A percentile compares a stretch with the other conserved stretches of the same genome.
These are phyloP conservation scores for Xylariaceae sp. DNA, from an alignment of 2,329 filamentous ascomycete species.

Conservation along the genomic window DNA sequence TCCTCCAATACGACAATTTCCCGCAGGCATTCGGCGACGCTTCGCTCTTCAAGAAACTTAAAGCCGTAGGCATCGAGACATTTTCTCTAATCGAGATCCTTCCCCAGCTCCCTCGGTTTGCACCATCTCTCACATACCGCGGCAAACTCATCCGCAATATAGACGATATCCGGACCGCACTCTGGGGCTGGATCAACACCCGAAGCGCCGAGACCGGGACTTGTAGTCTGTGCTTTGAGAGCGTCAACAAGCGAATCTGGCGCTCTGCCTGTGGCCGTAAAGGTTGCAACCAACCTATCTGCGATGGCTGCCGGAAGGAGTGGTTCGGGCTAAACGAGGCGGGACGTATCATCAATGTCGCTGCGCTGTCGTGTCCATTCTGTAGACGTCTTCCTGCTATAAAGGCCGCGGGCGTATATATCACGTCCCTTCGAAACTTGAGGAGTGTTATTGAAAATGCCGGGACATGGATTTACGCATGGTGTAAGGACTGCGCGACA, in stretches of 20 bases:
- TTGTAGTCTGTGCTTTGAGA: constrained; percentile 45
- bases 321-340: constrained; percentile 47
- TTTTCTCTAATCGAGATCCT: constrained; percentile 38
- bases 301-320: constrained; percentile 34
- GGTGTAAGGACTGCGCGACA: constrained; percentile 32
- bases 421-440: constrained; percentile 37
- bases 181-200: constrained; percentile 35
- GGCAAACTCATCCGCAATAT: constrained; percentile 43
- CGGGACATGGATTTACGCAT: constrained; percentile 14
- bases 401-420: constrained; percentile 32
- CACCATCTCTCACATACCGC: constrained; percentile 26
- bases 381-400: constrained; percentile 42
- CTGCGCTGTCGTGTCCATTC: constrained; percentile 48
- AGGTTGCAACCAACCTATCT: constrained; percentile 43
- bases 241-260: constrained; percentile 34
- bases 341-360: constrained; percentile 43
- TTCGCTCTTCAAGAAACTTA: constrained; percentile 38
- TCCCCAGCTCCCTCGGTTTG: constrained; percentile 18
- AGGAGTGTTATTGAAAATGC: constrained; percentile 35
- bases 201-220: constrained; percentile 36
- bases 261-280: constrained; percentile 42
- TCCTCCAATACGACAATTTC: constrained; percentile 37
- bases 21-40: constrained; percentile 35
- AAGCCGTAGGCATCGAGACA: constrained; percentile 27
- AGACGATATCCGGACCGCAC: constrained; percentile 29